Percentiles rank a stretch among this genome's conserved stretches.
Evolutionary conservation across 257 asterid species (phyloP).

Genomic region (Nicotiana attenuata): DNA sequence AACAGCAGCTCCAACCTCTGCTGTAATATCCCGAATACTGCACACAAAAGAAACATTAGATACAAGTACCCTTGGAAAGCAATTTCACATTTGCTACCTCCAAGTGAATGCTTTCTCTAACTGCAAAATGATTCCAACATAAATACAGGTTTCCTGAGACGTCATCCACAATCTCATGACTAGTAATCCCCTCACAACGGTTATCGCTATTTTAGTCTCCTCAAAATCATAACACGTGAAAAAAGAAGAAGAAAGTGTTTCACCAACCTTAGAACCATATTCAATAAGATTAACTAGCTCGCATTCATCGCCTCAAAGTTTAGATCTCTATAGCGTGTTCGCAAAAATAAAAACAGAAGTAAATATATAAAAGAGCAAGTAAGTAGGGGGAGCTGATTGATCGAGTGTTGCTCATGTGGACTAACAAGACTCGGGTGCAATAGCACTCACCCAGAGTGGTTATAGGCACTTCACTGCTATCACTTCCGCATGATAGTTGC

Average conservation of each 20-base stretch:
- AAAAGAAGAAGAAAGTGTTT: background rate
- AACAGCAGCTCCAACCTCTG: slow-evolving; percentile 95
- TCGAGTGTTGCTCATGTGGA: background rate
- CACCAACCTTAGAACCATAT: background rate
- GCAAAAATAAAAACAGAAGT: background rate
- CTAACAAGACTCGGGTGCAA: background rate
- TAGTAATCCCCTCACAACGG: background rate
- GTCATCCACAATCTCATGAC: background rate
- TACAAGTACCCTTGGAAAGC: background rate
- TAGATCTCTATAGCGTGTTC: background rate
- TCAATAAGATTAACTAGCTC: background rate
- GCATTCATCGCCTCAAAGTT: background rate
- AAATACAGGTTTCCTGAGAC: background rate
- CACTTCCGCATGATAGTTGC: background rate
- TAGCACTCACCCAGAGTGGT: background rate
- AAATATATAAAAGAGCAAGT: background rate
- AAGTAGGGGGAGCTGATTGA: background rate
- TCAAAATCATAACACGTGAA: background rate
- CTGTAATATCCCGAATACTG: slow-evolving; percentile 93
- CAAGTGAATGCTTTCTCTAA: background rate
- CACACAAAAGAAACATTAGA: slow-evolving; percentile 4
- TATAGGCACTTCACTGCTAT: background rate
- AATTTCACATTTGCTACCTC: background rate
- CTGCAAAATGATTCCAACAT: background rate
- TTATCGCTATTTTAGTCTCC: background rate